Evolutionary conservation across 805 yeast genomes (phyloP), one percentile per base, ranked within the genome.

Genomic region (Ogataea philodendri): DNA sequence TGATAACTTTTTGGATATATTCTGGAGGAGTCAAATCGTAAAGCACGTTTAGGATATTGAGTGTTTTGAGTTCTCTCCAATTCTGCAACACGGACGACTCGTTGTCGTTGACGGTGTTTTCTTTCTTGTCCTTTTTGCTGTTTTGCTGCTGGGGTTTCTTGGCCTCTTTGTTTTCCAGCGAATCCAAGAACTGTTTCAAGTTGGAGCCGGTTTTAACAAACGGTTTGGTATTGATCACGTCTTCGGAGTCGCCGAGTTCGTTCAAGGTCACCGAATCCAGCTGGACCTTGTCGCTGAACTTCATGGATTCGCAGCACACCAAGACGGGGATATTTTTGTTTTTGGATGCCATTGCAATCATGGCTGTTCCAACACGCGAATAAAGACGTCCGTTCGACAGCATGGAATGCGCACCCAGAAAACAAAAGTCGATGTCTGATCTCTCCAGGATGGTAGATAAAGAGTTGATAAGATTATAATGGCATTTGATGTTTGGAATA

Each of bases 381-480:
- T 85, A 88, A 38, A 93, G 70, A 57, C 88, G 76, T 1, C 98
- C 98, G 56, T 93, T 93, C 7, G 97, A 87, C 39, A 93, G 71
- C 85, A 93, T 88, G 20, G 97, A 94, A 57, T 93, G 97, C 0
- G 97, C 97, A 10, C 98, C 98, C 22, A 93, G 67, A 59, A 93
- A 83, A 5, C 93, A 95, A 47, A 84, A 82, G 50, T 93, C 93
- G 21, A 93, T 90, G 58, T 85, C 88, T 0, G 60, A 46, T 36
- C 54, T 50, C 49, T 81, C 84, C 51, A 93, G 71, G 7, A 87
- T 79, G 16, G 93, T 78, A 3, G 89, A 76, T 32, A 93, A 67
- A 13, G 95, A 82, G 36, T 80, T 82, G 41, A 93, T 76, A 45
- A 88, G 65, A 14, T 83, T 84, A 54, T 93, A 93, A 32, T 86